Evolutionary conservation across 1,284 basidiomycete genomes (phyloP).

Genomic region (Malassezia psittaci): DNA sequence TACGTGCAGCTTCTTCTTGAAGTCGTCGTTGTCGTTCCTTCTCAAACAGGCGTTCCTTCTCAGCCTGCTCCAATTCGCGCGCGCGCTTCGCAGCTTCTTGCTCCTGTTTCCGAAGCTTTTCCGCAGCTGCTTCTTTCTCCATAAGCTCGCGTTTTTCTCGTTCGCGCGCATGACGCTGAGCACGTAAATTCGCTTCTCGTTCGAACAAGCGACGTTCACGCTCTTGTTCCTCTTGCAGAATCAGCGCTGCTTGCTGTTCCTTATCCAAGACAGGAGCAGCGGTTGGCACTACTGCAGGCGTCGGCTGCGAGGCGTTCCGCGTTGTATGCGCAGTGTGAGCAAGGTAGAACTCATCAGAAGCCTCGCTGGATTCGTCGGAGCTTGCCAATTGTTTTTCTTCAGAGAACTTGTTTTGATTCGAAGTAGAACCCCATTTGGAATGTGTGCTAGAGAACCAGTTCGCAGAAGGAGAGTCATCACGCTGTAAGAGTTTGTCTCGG

Average conservation of each 20-base stretch:
- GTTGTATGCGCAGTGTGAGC: neutral
- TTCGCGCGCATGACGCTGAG: neutral
- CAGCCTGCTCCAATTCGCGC: neutral
- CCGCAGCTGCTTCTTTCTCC: neutral
- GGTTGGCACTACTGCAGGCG: neutral
- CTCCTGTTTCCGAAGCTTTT: neutral
- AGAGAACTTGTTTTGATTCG: too few species aligned
- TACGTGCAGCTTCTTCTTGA: neutral
- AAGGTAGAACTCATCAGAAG: neutral
- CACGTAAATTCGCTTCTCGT: neutral
- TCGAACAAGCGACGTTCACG: constrained; percentile 6
- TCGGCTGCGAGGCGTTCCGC: neutral
- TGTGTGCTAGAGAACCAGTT: too few species aligned
- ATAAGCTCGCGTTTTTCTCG: neutral
- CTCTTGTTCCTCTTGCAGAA: constrained; percentile 3
- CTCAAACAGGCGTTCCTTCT: neutral
- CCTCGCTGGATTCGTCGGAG: too few species aligned
- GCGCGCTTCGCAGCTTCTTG: constrained; percentile 2
- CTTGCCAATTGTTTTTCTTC: too few species aligned
- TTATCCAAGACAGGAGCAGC: neutral
- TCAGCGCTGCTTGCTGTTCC: neutral
- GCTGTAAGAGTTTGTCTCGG: too few species aligned
- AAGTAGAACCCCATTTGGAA: too few species aligned
- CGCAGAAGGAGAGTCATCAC: too few species aligned
- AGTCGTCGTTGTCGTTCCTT: constrained; percentile 20